phyloP scores from a whole-genome alignment of 148 eudicot species.

The Rhododendron williamsianum region DNA sequence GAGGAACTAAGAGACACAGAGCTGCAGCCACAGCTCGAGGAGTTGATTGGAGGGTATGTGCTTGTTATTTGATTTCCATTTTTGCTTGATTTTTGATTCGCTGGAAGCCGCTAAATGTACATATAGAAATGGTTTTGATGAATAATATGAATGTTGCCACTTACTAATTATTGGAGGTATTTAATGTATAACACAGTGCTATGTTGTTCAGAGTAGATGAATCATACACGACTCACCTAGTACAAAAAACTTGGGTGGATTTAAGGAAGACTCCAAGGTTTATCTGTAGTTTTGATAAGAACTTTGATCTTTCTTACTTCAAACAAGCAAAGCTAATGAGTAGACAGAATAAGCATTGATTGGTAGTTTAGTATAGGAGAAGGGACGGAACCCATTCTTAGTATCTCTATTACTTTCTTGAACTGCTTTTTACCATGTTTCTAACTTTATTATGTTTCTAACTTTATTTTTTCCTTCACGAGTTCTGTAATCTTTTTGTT shows the following conservation, averaged over 20 bases:
- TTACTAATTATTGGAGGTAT: neutral
- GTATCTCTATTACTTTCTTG: neutral
- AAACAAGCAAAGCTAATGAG: neutral
- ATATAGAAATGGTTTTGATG: neutral
- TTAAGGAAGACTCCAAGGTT: neutral
- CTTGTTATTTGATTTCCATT: slow-evolving; percentile 3
- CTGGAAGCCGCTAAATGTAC: neutral
- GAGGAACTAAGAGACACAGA: slow-evolving; percentile 83
- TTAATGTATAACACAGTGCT: neutral
- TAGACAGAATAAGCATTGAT: neutral
- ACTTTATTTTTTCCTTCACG: neutral
- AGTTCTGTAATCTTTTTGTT: neutral
- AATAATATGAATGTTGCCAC: neutral
- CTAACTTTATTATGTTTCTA: neutral
- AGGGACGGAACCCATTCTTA: neutral
- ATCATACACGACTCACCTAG: neutral
- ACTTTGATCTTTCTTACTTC: neutral
- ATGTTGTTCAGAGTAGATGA: neutral
- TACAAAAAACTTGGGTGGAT: neutral
- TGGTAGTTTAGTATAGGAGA: neutral
- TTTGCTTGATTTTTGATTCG: neutral
- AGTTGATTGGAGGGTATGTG: slow-evolving; percentile 86
- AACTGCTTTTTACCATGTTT: neutral
- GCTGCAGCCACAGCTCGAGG: slow-evolving; percentile 97
- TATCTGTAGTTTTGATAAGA: neutral